A percentile compares a stretch with the other conserved stretches of the same genome.
Conservation (phyloP, 768 basidiomycete genomes). For the Podaxis carcinomalis region DNA sequence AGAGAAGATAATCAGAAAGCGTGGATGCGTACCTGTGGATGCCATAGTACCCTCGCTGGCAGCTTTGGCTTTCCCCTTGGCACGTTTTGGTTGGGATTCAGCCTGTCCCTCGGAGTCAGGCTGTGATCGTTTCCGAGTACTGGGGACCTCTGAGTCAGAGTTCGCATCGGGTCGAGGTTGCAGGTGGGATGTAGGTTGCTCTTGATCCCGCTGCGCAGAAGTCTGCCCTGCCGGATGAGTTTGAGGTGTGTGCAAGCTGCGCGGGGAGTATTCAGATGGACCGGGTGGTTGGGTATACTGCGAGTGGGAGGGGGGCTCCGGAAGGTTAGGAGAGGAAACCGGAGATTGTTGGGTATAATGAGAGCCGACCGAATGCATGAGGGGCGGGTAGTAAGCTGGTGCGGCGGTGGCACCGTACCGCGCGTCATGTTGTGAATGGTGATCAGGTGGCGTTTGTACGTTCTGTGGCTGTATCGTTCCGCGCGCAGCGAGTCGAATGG, state of each 20-base stretch:
- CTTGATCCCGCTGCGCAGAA: neutral
- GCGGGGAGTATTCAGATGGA: neutral
- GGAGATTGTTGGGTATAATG: conserved; percentile 1
- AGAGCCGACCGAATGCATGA: neutral
- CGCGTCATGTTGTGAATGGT: conserved; percentile 23
- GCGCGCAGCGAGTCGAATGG: conserved; percentile 56
- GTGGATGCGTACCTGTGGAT: conserved; percentile 19
- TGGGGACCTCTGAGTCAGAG: conserved; percentile 11
- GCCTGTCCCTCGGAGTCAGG: conserved; percentile 35
- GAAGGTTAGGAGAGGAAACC: neutral
- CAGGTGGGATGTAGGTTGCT: neutral
- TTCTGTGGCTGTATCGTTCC: conserved; percentile 25
- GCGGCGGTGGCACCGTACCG: conserved; percentile 25
- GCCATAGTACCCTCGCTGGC: conserved; percentile 18
- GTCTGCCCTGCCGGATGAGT: neutral
- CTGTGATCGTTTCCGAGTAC: conserved; percentile 27
- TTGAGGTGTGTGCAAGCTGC: neutral
- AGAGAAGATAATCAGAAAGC: conserved; percentile 11
- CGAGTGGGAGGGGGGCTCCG: conserved; percentile 1
- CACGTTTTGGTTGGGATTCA: conserved; percentile 27
- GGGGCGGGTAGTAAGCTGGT: neutral
- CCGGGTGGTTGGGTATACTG: conserved; percentile 13
- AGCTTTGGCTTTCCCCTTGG: conserved; percentile 44
- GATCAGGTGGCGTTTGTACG: conserved; percentile 14
- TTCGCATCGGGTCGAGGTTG: neutral